Conservation (phyloP, 768 basidiomycete species). For the Termitomyces sp. region DNA sequence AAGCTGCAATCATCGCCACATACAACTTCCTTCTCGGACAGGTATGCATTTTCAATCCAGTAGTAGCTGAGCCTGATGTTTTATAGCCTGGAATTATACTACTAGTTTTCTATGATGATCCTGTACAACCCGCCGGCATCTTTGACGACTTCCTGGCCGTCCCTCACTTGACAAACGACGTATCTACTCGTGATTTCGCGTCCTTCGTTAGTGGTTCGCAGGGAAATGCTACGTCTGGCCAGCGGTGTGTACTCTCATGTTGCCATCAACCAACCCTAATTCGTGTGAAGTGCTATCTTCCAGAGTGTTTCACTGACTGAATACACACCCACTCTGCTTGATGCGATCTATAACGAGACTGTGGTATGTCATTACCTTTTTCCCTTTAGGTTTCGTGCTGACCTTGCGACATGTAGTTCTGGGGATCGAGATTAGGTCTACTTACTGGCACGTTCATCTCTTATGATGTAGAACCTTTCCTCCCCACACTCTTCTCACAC, state of each 20-base stretch:
- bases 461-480: conserved; percentile 50
- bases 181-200: conserved; percentile 34
- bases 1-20: conserved; percentile 43
- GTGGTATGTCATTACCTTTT: conserved; percentile 19
- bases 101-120: conserved; percentile 56
- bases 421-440: conserved; percentile 29
- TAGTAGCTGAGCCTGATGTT: background rate
- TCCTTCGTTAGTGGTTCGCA: conserved; percentile 34
- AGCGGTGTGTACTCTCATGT: conserved; percentile 15
- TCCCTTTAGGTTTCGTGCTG: background rate
- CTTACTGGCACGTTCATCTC: conserved; percentile 28
- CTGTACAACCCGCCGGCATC: conserved; percentile 40
- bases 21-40: conserved; percentile 31
- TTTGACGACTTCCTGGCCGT: conserved; percentile 49
- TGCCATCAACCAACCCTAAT: background rate
- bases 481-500: conserved; percentile 33
- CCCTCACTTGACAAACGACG: conserved; percentile 29
- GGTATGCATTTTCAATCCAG: conserved; percentile 19
- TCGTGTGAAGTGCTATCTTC: conserved; percentile 18
- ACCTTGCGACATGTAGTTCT: conserved; percentile 29
- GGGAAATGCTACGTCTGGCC: conserved; percentile 24
- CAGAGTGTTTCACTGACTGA: conserved; percentile 35
- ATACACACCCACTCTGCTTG: conserved; percentile 30
- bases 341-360: conserved; percentile 39
- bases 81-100: conserved; percentile 17